Conservation (phyloP, 805 yeast genomes). For the Candida orba region DNA sequence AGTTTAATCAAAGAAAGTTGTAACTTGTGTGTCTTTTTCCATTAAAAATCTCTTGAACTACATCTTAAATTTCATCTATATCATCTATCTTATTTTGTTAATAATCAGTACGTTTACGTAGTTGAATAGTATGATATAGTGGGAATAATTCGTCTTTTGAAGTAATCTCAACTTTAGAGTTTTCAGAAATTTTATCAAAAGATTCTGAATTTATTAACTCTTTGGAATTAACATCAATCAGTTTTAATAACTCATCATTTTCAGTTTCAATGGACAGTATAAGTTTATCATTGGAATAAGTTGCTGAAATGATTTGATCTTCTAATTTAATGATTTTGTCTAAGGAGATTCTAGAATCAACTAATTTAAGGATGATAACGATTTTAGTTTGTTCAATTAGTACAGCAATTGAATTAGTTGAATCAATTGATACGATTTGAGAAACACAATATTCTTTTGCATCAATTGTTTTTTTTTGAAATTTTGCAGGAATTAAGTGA, state of each 20-base stretch:
- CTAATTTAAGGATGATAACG: slow-evolving; percentile 27
- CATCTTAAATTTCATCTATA: background rate
- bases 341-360: slow-evolving; percentile 17
- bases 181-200: slow-evolving; percentile 19
- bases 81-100: slow-evolving; percentile 17
- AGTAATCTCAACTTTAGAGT: slow-evolving; percentile 16
- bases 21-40: no score
- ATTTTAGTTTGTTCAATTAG: slow-evolving; percentile 46
- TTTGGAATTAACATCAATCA: slow-evolving; percentile 17
- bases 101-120: slow-evolving; percentile 63
- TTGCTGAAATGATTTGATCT: slow-evolving; percentile 25
- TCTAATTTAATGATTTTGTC: slow-evolving; percentile 26
- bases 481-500: slow-evolving; percentile 61
- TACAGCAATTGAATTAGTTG: slow-evolving; percentile 31
- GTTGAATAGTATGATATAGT: slow-evolving; percentile 42
- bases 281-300: slow-evolving; percentile 28
- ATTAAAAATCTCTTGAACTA: no score
- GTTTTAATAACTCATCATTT: slow-evolving; percentile 10
- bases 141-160: slow-evolving; percentile 30
- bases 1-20: no score
- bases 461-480: slow-evolving; percentile 43
- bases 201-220: slow-evolving; percentile 30
- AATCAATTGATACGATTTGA: slow-evolving; percentile 30
- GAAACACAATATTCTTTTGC: slow-evolving; percentile 48
- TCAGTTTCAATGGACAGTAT: slow-evolving; percentile 29